Conservation (phyloP, 768 basidiomycete genomes). For the Amanita exitialis region DNA sequence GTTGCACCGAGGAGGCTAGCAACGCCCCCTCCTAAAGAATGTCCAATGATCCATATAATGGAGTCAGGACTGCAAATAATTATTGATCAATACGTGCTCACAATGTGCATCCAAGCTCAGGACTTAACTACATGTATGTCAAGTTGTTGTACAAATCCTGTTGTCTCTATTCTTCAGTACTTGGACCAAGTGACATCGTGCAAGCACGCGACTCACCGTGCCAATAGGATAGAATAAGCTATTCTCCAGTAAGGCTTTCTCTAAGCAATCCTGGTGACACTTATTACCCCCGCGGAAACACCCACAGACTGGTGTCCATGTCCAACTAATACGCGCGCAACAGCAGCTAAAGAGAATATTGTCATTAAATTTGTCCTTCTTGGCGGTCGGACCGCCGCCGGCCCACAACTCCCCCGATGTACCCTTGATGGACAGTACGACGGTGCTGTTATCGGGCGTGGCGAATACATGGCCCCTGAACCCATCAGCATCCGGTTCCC, state of each 20-base stretch:
- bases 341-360: conserved; percentile 92
- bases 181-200: not conserved
- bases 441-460: conserved; percentile 69
- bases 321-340: conserved; percentile 86
- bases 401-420: conserved; percentile 74
- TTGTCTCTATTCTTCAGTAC: conserved; percentile 3
- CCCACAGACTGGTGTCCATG: conserved; percentile 90
- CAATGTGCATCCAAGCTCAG: not conserved
- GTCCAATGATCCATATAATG: conserved; percentile 81
- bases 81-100: not conserved
- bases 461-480: conserved; percentile 91
- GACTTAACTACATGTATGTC: conserved; percentile 68
- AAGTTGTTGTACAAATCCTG: conserved; percentile 94
- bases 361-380: conserved; percentile 91
- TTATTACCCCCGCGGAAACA: conserved; percentile 76
- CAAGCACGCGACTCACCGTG: conserved; percentile 42
- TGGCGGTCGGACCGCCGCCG: conserved; percentile 72
- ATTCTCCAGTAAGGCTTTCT: conserved; percentile 64
- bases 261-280: conserved; percentile 75
- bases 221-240: conserved; percentile 87
- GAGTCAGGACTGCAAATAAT: conserved; percentile 48
- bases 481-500: conserved; percentile 82
- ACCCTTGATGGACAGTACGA: conserved; percentile 88
- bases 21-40: conserved; percentile 64
- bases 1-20: conserved; percentile 80